Base-by-base conservation (phyloP, 257 asterid genomes). In the Scutellaria baicalensis region DNA sequence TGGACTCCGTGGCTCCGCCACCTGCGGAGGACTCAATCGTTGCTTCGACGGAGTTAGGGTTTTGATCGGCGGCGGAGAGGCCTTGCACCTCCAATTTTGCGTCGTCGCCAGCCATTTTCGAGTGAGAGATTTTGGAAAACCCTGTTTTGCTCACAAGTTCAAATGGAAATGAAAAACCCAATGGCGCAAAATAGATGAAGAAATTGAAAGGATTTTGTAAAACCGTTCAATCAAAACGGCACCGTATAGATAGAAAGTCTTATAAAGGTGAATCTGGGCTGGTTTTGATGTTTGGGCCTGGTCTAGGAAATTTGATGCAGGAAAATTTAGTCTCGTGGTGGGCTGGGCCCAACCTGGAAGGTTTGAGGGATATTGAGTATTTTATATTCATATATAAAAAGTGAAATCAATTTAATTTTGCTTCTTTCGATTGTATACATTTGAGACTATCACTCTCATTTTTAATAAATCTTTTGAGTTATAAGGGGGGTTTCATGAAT, bases 21-120 rank as follows among this genome's bases (percentile, higher is more conserved):
- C 73, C 86, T 49, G 61, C 75, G 65, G 56, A 73, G 17, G 90
- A 74, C 66, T 79, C 82, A 51, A 84, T 81, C 1, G 82, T 77
- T 1, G 90, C 96, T 59, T 88, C 87, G 2, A 81, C 90, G 1
- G 99, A 86, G 62, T 86, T 83, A 65, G 78, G 87, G 75, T 70
- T 84, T 44, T 54, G 82, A 31, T 72, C 80, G 20, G 68, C 81
- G 20, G 68, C 67, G 31, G 48, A 16, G 17, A 85, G 54, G 39
- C 49, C 82, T 54, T 67, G 76, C 39, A 42, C 80, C 49, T 62
- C 77, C 1, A 88, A 69, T 62, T 63, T 75, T 20, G 84, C 77
- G 45, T 66, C 74, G 48, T 78, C 85, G 39, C 83, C 96, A 10
- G 85, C 97, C 97, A 94, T 91, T 70, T 57, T 23, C 49, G 55